Evolutionary conservation across 2,329 filamentous ascomycete genomes (phyloP).

Genomic region (Tolypocladium tropicale): DNA sequence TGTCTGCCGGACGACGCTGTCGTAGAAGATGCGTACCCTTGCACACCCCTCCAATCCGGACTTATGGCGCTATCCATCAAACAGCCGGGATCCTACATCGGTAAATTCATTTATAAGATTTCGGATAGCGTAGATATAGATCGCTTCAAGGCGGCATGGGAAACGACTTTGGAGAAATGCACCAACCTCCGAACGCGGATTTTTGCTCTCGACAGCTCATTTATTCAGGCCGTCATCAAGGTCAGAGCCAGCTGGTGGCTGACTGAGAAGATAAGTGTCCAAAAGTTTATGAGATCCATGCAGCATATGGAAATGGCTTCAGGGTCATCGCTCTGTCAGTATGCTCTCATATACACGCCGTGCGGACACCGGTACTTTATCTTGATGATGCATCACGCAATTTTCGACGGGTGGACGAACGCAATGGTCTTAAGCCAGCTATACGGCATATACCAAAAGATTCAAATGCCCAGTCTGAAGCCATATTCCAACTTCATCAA

Average conservation of each 20-base stretch:
- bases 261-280: no score
- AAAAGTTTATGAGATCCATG: background rate
- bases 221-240: slow-evolving; percentile 3
- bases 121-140: slow-evolving; percentile 8
- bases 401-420: slow-evolving; percentile 16
- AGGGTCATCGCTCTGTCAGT: background rate
- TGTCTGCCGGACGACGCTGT: background rate
- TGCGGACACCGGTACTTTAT: slow-evolving; percentile 6
- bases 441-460: background rate
- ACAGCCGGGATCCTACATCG: slow-evolving; percentile 22
- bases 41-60: slow-evolving; percentile 27
- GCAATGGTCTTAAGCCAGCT: slow-evolving; percentile 2
- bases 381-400: slow-evolving; percentile 14
- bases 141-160: slow-evolving; percentile 18
- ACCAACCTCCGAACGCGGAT: slow-evolving; percentile 8
- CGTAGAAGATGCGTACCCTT: slow-evolving; percentile 25
- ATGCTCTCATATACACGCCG: background rate
- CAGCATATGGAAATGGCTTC: background rate
- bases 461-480: background rate
- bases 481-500: slow-evolving; percentile 1
- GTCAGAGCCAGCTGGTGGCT: background rate
- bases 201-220: background rate
- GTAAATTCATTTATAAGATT: slow-evolving; percentile 13
- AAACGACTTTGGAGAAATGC: background rate
- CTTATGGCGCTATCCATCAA: slow-evolving; percentile 23